These are phyloP conservation scores for Trifolium subterraneum DNA, from an alignment of 306 rosid genomes.

Conservation along the genomic window DNA sequence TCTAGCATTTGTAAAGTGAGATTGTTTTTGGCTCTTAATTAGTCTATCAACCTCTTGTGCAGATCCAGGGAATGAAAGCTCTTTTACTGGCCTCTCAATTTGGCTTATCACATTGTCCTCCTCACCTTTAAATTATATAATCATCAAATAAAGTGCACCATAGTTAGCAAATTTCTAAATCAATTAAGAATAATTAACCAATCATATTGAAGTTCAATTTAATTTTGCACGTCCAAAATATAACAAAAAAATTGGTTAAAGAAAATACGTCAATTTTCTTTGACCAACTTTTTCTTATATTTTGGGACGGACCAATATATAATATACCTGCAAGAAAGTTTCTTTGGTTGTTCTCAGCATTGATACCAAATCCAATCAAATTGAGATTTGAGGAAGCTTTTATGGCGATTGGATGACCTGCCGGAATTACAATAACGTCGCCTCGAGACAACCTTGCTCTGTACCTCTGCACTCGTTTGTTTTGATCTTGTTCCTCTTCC, in stretches of 20 bases:
- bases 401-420: slow-evolving; percentile 46
- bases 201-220: background rate
- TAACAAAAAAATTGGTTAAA: too few relatives aligned
- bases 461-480: slow-evolving; percentile 20
- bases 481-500: background rate
- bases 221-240: too few relatives aligned
- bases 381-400: slow-evolving; percentile 39
- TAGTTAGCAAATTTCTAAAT: background rate
- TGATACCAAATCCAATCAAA: slow-evolving; percentile 45
- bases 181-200: background rate
- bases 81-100: slow-evolving; percentile 40
- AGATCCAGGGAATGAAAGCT: slow-evolving; percentile 39
- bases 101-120: slow-evolving; percentile 49
- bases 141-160: background rate
- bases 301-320: background rate
- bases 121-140: slow-evolving; percentile 36
- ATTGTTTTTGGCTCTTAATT: slow-evolving; percentile 37
- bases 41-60: slow-evolving; percentile 41
- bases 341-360: slow-evolving; percentile 50
- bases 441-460: slow-evolving; percentile 20
- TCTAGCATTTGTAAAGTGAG: slow-evolving; percentile 43
- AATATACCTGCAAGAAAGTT: slow-evolving; percentile 56
- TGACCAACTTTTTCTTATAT: too few relatives aligned
- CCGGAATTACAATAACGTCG: slow-evolving; percentile 44
- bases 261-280: too few relatives aligned